Evolutionary conservation across 2,329 filamentous ascomycete genomes (phyloP).

Genomic region (Aureobasidium sp.): DNA sequence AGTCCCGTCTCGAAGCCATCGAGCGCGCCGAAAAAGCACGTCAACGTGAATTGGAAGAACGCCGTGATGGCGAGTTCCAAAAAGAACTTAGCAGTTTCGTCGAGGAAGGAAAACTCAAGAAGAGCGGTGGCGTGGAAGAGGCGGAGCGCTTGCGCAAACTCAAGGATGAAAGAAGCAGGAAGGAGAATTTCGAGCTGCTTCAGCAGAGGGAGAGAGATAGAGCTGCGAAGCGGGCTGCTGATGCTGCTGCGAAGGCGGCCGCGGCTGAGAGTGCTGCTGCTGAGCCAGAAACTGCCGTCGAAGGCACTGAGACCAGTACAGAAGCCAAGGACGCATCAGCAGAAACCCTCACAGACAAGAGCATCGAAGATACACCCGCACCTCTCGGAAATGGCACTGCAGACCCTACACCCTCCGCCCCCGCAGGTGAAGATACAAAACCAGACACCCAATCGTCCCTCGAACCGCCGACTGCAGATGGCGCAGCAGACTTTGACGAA

Average conservation of each 20-base stretch:
- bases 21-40: constrained; percentile 90
- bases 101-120: constrained; percentile 84
- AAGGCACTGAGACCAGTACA: not conserved
- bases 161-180: constrained; percentile 79
- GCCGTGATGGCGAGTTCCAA: constrained; percentile 68
- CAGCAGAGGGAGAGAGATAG: constrained; percentile 42
- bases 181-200: constrained; percentile 57
- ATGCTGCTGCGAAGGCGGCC: constrained; percentile 20
- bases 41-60: constrained; percentile 75
- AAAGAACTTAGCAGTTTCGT: constrained; percentile 82
- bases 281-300: constrained; percentile 20
- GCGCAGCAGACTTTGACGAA: constrained; percentile 14
- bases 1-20: constrained; percentile 86
- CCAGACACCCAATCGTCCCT: not conserved
- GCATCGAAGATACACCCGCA: not conserved
- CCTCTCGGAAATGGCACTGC: not conserved
- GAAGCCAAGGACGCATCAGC: not conserved
- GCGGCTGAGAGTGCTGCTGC: constrained; percentile 12
- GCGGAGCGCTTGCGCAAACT: constrained; percentile 74
- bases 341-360: not conserved
- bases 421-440: not conserved
- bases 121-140: constrained; percentile 91
- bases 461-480: constrained; percentile 15
- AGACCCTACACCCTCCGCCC: not conserved
- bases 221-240: constrained; percentile 23